Evolutionary conservation across 306 rosid species (phyloP).

Genomic region (Biancaea sappan): DNA sequence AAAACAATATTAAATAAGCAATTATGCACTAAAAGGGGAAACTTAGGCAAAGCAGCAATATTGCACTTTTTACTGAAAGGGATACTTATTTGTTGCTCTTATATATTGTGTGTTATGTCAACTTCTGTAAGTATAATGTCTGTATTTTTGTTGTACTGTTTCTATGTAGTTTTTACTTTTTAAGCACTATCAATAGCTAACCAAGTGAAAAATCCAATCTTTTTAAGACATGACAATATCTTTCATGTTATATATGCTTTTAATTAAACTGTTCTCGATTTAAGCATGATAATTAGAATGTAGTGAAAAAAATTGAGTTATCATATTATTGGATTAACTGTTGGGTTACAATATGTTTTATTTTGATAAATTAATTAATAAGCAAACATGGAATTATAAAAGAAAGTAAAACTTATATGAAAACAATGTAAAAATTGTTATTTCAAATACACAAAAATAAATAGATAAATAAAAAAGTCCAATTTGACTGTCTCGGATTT

Average conservation of each 20-base stretch:
- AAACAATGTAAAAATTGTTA: too few species aligned
- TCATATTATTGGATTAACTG: too few species aligned
- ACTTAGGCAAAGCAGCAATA: not conserved
- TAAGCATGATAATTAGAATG: too few species aligned
- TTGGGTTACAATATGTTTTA: too few species aligned
- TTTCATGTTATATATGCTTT: constrained; percentile 22
- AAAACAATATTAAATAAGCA: not conserved
- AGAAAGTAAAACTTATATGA: too few species aligned
- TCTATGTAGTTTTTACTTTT: not conserved
- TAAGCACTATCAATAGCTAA: not conserved
- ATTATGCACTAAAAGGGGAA: not conserved
- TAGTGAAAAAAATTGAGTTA: too few species aligned
- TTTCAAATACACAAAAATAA: too few species aligned
- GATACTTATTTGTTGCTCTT: not conserved
- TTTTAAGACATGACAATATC: not conserved
- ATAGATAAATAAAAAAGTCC: too few species aligned
- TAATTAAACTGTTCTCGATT: too few species aligned
- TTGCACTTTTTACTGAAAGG: not conserved
- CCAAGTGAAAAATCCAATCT: not conserved
- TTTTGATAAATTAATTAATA: too few species aligned
- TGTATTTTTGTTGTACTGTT: not conserved
- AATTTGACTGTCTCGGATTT: too few species aligned
- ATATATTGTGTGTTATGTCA: constrained; percentile 2
- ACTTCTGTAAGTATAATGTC: not conserved
- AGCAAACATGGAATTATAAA: too few species aligned